Base-by-base conservation (phyloP, 345 rosid genomes). In the Streptanthus diversifolius region DNA sequence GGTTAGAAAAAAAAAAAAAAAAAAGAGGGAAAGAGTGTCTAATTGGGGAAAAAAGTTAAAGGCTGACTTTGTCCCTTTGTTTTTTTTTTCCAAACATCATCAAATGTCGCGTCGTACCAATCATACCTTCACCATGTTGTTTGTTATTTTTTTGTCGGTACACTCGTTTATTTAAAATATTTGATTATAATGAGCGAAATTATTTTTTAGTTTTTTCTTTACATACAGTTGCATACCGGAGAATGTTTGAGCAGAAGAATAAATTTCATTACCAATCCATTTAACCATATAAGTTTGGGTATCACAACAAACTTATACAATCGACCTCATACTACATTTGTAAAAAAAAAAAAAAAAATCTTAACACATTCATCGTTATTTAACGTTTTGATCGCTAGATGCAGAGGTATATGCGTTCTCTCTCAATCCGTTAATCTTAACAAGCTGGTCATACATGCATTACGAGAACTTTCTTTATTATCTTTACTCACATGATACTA, bases 91-190 rank as follows among this genome's bases (percentile, higher is more conserved):
- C 60, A 51, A 49, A 39, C 63, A 44, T 41, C 63, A 75, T 61
- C 63, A 68, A 61, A 48, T 75, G 69, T 68, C 69, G 37, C 63
- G 40, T 75, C 74, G 70, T 69, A 69, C 70, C 70, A 75, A 75
- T 53, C 70, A 75, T 54, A 19, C 48, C 19, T 75, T 54, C 73
- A 68, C 73, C 79, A 51, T 75, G 39, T 68, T 68, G 25, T 74
- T 75, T 60, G 58, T 54, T 22, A 53, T 14, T 25, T 53, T 68
- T 61, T 75, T 66, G 74, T 75, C 79, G 79, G 64, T 49, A 68
- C 58, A 60, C 63, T 60, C 21, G 10, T 15, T 43, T 3, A 35
- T 10, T 32, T 43, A 7, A 9, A 62, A 5, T 58, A 11, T 59
- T 33, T 25, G 14, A 13, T 29, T 17, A 4, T 14, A 19, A 13